These are phyloP conservation scores for Ceratocystis huliohia DNA, from an alignment of 2,329 filamentous ascomycete genomes.

Conservation along the genomic window DNA sequence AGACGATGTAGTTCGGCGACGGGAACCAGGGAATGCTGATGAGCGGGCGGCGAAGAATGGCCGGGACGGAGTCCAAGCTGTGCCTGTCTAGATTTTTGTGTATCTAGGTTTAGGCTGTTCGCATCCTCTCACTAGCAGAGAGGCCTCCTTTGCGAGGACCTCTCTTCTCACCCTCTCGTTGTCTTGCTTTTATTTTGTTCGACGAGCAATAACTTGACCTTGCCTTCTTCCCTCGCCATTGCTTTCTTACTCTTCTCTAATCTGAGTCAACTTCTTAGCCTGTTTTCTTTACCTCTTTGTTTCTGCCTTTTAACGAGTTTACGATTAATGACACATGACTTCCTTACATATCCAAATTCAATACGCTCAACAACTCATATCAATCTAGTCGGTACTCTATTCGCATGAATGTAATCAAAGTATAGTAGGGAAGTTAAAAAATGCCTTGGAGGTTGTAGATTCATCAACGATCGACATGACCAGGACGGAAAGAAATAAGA, in stretches of 20 bases:
- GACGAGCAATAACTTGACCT: background rate
- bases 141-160: background rate
- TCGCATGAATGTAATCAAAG: background rate
- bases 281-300: background rate
- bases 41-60: constrained; percentile 26
- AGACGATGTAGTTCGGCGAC: constrained; percentile 41
- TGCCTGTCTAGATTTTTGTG: background rate
- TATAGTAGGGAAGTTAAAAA: background rate
- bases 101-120: background rate
- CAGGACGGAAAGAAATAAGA: background rate
- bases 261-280: no score
- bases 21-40: constrained; percentile 17
- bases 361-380: background rate
- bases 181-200: constrained; percentile 1
- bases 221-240: background rate
- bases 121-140: background rate
- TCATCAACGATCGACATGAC: background rate
- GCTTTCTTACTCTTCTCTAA: no score
- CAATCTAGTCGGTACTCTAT: no score
- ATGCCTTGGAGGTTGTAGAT: background rate
- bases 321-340: constrained; percentile 1
- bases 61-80: background rate
- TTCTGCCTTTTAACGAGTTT: background rate
- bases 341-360: background rate
- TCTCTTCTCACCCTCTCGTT: constrained; percentile 7